A percentile compares a stretch with the other conserved stretches of the same genome.
Conservation (phyloP, 2,329 filamentous ascomycete genomes). For the Aureobasidium namibiae region DNA sequence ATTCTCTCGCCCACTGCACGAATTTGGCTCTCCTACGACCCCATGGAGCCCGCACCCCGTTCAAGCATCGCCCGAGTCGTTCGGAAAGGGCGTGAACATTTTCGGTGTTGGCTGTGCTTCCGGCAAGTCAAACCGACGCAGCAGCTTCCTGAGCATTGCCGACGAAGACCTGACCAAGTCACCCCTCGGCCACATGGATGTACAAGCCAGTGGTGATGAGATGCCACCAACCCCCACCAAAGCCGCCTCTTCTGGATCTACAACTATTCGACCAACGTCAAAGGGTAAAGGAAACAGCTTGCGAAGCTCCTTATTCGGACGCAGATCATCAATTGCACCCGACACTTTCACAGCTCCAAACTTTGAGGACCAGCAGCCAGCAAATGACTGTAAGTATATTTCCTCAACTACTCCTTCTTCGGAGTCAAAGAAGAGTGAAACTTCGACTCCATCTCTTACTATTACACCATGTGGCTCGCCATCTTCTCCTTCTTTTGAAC, state of each 20-base stretch:
- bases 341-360: conserved; percentile 38
- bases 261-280: conserved; percentile 30
- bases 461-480: conserved; percentile 25
- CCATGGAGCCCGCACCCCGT: conserved; percentile 62
- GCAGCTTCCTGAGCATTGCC: conserved; percentile 74
- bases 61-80: conserved; percentile 58
- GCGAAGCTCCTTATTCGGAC: conserved; percentile 41
- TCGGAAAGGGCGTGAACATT: conserved; percentile 55
- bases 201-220: conserved; percentile 57
- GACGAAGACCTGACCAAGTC: conserved; percentile 62
- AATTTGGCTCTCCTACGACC: conserved; percentile 72
- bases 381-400: conserved; percentile 31
- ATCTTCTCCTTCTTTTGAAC: conserved; percentile 30
- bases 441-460: conserved; percentile 26
- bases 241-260: conserved; percentile 37
- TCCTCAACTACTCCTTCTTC: conserved; percentile 15
- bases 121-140: conserved; percentile 45
- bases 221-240: conserved; percentile 94
- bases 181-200: conserved; percentile 46
- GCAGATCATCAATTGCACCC: conserved; percentile 36
- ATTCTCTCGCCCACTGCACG: conserved; percentile 56
- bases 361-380: conserved; percentile 17
- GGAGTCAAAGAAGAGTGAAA: conserved; percentile 21
- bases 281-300: conserved; percentile 46
- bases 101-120: conserved; percentile 42